Base-by-base conservation (phyloP, 768 basidiomycete genomes). In the Collybiopsis luxurians region DNA sequence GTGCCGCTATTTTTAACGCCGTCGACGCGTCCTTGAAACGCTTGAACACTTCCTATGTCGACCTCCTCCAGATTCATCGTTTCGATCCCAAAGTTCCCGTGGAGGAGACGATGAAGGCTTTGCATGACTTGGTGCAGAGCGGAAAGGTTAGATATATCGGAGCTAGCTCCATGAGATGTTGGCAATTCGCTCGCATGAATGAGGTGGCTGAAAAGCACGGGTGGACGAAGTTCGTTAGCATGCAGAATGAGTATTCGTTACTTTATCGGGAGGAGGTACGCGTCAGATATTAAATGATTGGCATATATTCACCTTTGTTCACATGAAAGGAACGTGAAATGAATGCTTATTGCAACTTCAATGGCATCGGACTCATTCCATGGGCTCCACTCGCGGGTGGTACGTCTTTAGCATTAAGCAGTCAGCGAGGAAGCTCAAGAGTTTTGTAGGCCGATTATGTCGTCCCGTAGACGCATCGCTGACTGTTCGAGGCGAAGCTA, bases 171-270 rank as follows among this genome's bases (percentile, higher is more conserved):
- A 75, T 75, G 75, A 63, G 68, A 9, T 67, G 74, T 26, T 76
- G 75, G 75, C 70, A 76, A 47, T 75, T 76, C 39, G 67, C 69
- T 42, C 60, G 63, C 42, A 61, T 78, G 61, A 73, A 77, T 51
- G 67, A 73, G 24, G 67, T 74, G 1, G 77, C 78, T 3, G 58
- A 64, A 31, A 64, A 64, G 53, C 56, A 76, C 11, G 72, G 73
- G 9, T 77, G 78, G 68, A 78, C 80, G 9, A 73, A 68, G 52
- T 83, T 82, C 57, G 69, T 80, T 50, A 75, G 77, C 51, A 79
- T 81, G 73, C 81, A 82, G 63, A 71, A 75, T 51, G 74, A 76
- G 53, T 75, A 81, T 59, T 77, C 71, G 30, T 64, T 80, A 3
- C 65, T 80, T 21, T 83, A 83, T 60, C 69, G 79, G 30, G 75